Evolutionary conservation across 176 grass and related monocot species (phyloP).

Genomic region (Elaeis guineensis): DNA sequence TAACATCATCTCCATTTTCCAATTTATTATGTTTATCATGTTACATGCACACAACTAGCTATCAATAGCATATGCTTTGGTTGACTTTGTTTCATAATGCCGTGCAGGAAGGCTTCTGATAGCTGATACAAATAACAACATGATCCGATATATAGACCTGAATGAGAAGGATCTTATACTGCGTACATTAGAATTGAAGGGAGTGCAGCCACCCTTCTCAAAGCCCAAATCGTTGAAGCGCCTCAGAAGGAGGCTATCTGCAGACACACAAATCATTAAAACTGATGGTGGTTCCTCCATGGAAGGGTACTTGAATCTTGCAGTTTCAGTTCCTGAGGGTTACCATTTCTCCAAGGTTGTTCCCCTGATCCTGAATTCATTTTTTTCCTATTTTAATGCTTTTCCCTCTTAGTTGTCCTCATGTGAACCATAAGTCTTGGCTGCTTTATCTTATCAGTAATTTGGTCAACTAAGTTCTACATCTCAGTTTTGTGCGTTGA

Average conservation of each 20-base stretch:
- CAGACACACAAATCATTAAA: slow-evolving; percentile 69
- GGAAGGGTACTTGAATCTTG: slow-evolving; percentile 69
- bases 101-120: slow-evolving; percentile 75
- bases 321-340: slow-evolving; percentile 76
- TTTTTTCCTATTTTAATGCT: background rate
- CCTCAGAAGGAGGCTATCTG: slow-evolving; percentile 60
- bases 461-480: too few species aligned
- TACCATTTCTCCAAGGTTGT: slow-evolving; percentile 97
- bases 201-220: slow-evolving; percentile 46
- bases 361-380: background rate
- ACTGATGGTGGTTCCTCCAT: slow-evolving; percentile 68
- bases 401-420: background rate
- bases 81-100: slow-evolving; percentile 30
- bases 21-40: too few species aligned
- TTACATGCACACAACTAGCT: too few species aligned
- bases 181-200: slow-evolving; percentile 66
- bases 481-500: too few species aligned
- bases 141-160: slow-evolving; percentile 70
- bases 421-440: too few species aligned
- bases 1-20: too few species aligned
- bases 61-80: background rate
- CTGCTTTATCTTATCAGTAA: too few species aligned
- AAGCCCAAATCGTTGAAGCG: slow-evolving; percentile 72
- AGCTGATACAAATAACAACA: slow-evolving; percentile 94
- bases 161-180: slow-evolving; percentile 59